Conservation (phyloP, 768 basidiomycete species). For the Gloeopeniophorella convolvens region DNA sequence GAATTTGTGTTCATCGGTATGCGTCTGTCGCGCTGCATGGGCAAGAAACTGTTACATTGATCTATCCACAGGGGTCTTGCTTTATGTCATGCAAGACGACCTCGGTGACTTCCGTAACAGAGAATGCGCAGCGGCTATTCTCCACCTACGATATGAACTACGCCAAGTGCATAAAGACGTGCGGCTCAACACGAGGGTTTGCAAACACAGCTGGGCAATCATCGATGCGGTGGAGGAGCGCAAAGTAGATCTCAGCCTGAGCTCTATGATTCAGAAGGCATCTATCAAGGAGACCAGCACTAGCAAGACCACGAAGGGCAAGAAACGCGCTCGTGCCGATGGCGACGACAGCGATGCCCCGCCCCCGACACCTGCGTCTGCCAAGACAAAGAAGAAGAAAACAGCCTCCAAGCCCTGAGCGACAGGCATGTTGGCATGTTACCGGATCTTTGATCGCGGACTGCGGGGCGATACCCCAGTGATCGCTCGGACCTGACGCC, state of each 20-base stretch:
- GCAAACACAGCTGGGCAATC: constrained; percentile 51
- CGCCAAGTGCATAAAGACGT: constrained; percentile 56
- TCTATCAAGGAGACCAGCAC: constrained; percentile 3
- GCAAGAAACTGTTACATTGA: background rate
- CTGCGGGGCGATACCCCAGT: background rate
- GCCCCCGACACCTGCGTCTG: background rate
- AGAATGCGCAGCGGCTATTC: constrained; percentile 49
- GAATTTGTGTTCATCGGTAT: constrained; percentile 80
- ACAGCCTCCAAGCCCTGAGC: background rate
- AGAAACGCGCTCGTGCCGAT: constrained; percentile 27
- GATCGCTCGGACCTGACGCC: background rate
- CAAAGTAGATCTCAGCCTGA: constrained; percentile 19
- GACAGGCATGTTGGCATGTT: too few species aligned
- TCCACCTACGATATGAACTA: constrained; percentile 48
- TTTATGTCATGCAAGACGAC: constrained; percentile 45
- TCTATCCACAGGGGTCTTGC: constrained; percentile 51
- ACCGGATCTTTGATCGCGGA: too few species aligned
- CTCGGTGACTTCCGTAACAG: constrained; percentile 28
- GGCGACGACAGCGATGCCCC: constrained; percentile 23
- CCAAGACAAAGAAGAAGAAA: constrained; percentile 6
- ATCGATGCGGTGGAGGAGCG: constrained; percentile 36
- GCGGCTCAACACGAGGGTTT: constrained; percentile 52
- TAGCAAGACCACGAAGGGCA: constrained; percentile 26
- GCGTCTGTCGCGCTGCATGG: constrained; percentile 15
- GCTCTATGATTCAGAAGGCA: constrained; percentile 1